phyloP scores from a whole-genome alignment of 1,284 basidiomycete species.

The Ustilago trichophora region DNA sequence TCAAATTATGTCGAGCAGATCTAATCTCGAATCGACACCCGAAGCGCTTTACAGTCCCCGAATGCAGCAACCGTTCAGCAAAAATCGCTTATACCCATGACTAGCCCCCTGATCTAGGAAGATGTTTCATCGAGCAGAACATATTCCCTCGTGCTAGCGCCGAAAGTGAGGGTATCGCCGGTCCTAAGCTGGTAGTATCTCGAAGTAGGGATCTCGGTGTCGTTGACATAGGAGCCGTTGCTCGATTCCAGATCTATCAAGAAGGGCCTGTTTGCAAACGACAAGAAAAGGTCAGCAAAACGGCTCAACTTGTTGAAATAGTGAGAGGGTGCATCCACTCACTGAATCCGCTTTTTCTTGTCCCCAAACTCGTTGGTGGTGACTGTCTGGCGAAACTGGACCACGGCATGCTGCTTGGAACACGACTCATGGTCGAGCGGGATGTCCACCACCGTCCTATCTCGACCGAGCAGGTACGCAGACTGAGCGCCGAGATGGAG shows the following conservation, averaged over 20 bases:
- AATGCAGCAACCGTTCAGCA: not conserved
- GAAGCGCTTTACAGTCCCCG: too few species aligned
- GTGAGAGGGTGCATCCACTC: conserved; percentile 59
- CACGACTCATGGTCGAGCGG: conserved; percentile 93
- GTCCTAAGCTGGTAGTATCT: conserved; percentile 89
- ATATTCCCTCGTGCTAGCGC: conserved; percentile 59
- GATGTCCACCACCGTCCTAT: conserved; percentile 77
- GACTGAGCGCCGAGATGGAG: conserved; percentile 75
- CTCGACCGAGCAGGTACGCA: conserved; percentile 90
- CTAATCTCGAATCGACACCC: not conserved
- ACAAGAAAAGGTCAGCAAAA: too few species aligned
- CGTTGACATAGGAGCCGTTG: conserved; percentile 92
- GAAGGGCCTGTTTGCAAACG: conserved; percentile 46
- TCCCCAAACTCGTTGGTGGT: conserved; percentile 89
- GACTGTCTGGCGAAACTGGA: conserved; percentile 88
- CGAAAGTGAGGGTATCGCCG: conserved; percentile 72
- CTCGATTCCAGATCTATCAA: conserved; percentile 97
- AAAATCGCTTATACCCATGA: too few species aligned
- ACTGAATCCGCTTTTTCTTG: conserved; percentile 70
- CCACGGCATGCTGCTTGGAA: conserved; percentile 97
- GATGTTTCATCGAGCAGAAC: conserved; percentile 57
- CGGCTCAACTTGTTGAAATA: not conserved
- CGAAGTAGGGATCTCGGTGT: conserved; percentile 81
- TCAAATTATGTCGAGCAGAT: conserved; percentile 41
- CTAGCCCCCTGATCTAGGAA: conserved; percentile 7